These are phyloP conservation scores for Rhazya stricta DNA, from an alignment of 257 asterid genomes.

Conservation along the genomic window DNA sequence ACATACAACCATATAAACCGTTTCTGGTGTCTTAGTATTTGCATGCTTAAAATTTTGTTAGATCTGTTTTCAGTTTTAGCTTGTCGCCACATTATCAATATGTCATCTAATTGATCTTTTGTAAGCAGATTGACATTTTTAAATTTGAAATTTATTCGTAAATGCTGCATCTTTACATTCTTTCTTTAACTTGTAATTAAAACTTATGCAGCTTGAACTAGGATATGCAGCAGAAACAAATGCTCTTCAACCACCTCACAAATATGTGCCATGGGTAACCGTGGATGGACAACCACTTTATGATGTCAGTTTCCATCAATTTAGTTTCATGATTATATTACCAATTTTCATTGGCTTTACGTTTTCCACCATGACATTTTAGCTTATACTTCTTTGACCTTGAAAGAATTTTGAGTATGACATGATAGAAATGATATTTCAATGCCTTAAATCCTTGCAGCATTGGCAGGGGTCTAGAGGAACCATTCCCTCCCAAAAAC, in stretches of 20 bases:
- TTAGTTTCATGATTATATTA: background rate
- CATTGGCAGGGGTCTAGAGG: background rate
- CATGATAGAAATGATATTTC: background rate
- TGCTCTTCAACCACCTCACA: conserved; percentile 81
- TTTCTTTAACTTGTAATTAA: background rate
- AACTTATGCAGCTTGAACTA: conserved; percentile 62
- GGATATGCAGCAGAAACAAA: conserved; percentile 61
- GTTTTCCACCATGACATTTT: background rate
- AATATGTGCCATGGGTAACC: conserved; percentile 84
- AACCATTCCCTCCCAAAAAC: background rate
- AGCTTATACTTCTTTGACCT: background rate
- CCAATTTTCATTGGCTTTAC: background rate
- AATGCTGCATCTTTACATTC: background rate
- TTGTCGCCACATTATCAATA: background rate
- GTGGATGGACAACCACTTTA: conserved; percentile 83
- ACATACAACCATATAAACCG: background rate
- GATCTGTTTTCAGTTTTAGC: background rate
- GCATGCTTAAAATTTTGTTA: background rate
- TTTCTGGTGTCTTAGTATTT: background rate
- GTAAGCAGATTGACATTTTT: background rate
- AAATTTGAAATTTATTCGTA: background rate
- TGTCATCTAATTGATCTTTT: background rate
- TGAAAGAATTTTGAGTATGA: background rate
- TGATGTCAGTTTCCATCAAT: conserved; percentile 49
- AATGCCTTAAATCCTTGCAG: background rate